Conservation (phyloP, 345 rosid genomes). For the Dovyalis caffra region DNA sequence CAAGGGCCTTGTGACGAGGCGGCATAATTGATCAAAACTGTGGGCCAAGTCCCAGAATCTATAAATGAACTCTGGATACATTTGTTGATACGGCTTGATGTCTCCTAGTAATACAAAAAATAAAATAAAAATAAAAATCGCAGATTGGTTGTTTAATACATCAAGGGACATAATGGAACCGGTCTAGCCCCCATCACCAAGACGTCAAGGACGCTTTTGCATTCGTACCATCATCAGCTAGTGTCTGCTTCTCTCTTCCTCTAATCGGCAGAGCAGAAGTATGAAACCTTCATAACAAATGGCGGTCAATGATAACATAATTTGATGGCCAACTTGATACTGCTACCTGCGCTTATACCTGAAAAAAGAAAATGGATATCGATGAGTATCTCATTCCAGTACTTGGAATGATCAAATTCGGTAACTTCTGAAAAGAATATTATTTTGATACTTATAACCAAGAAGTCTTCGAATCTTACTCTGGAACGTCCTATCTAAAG, state of each 20-base stretch:
- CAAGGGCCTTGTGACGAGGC: too few relatives aligned
- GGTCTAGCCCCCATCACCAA: too few relatives aligned
- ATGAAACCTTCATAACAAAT: neutral
- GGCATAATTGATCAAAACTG: neutral
- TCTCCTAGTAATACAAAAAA: neutral
- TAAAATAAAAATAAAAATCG: too few relatives aligned
- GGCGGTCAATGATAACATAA: neutral
- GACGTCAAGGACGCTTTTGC: neutral
- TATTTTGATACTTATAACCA: neutral
- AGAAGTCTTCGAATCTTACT: too few relatives aligned
- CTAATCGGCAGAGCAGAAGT: neutral
- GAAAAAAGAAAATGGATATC: neutral
- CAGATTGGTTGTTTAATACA: neutral
- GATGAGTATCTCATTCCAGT: neutral
- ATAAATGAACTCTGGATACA: neutral
- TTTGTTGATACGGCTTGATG: neutral
- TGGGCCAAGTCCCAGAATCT: neutral
- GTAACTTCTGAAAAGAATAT: neutral
- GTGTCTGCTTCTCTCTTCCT: neutral
- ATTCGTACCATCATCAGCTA: neutral
- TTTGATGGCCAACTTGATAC: neutral
- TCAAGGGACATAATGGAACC: neutral
- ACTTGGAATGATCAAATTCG: neutral
- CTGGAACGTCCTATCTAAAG: too few relatives aligned
- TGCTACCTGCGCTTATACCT: conserved; percentile 31